Percentiles rank a stretch among this genome's conserved stretches.
Evolutionary conservation across 139 green algal genomes (phyloP).

Genomic region (Micractinium sp.): DNA sequence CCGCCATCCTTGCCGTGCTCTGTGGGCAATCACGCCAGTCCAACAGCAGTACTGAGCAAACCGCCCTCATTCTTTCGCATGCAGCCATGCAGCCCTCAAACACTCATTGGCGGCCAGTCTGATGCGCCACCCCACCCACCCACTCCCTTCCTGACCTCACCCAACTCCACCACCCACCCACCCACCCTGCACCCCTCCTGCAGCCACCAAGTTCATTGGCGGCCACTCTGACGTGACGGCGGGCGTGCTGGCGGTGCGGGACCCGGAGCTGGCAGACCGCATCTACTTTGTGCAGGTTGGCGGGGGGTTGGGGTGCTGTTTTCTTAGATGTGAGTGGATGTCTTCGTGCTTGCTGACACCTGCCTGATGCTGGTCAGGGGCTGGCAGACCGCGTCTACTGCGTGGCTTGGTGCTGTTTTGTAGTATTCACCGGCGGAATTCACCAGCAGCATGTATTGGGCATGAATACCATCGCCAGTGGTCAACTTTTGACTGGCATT

Average conservation of each 20-base stretch:
- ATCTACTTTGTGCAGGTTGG: constrained; percentile 87
- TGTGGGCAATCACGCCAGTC: too few relatives aligned
- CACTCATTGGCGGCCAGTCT: too few relatives aligned
- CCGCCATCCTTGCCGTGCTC: too few relatives aligned
- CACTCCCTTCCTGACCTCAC: too few relatives aligned
- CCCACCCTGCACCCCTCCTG: not conserved
- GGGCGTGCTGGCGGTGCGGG: constrained; percentile 89
- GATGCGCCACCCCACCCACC: too few relatives aligned
- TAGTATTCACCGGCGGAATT: too few relatives aligned
- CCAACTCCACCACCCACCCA: not conserved
- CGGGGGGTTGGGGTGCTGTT: not conserved
- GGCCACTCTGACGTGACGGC: constrained; percentile 94
- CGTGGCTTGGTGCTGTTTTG: not conserved
- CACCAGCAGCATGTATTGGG: too few relatives aligned
- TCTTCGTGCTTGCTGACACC: not conserved
- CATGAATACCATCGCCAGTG: too few relatives aligned
- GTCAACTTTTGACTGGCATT: too few relatives aligned
- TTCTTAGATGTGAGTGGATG: not conserved
- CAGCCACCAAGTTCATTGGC: constrained; percentile 95
- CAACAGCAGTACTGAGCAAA: too few relatives aligned
- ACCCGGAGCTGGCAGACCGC: constrained; percentile 75
- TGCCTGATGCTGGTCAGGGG: not conserved
- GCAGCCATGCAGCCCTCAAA: too few relatives aligned
- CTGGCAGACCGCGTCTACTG: not conserved
- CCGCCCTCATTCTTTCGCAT: too few relatives aligned